Evolutionary conservation across 2,329 filamentous ascomycete genomes (phyloP).

Genomic region (Alternaria hordeiaustralica): DNA sequence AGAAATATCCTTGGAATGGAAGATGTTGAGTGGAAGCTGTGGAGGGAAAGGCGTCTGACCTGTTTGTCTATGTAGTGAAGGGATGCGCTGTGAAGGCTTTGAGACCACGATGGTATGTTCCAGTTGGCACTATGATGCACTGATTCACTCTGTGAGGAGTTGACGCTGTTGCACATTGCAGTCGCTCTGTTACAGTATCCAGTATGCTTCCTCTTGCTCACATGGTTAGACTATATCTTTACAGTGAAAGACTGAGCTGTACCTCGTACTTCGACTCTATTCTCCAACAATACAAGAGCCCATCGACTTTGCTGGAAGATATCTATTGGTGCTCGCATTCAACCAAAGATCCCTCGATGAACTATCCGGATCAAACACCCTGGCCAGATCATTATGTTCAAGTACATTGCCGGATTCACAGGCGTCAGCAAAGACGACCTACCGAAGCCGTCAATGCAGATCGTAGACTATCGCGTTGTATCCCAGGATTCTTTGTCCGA

Average conservation of each 20-base stretch:
- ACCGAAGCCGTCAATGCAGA: background rate
- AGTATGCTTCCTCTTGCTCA: background rate
- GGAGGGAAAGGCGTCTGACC: background rate
- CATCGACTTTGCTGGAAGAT: background rate
- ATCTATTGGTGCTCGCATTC: background rate
- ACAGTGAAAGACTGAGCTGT: background rate
- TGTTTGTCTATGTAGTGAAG: background rate
- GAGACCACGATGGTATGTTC: slow-evolving; percentile 5
- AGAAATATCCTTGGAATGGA: background rate
- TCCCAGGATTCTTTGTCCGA: background rate
- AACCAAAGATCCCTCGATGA: background rate
- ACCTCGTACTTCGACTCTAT: background rate
- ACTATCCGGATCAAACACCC: background rate
- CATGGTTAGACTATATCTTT: background rate
- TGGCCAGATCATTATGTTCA: background rate
- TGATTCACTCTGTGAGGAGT: background rate
- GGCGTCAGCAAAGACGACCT: background rate
- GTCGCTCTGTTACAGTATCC: background rate
- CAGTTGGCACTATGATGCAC: background rate
- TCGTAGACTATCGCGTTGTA: background rate
- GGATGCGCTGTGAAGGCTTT: background rate
- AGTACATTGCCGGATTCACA: background rate
- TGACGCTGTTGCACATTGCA: background rate
- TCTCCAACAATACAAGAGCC: background rate
- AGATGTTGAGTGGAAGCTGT: background rate